Evolutionary conservation across 2,329 filamentous ascomycete genomes (phyloP).

Genomic region (Cadophora malorum): DNA sequence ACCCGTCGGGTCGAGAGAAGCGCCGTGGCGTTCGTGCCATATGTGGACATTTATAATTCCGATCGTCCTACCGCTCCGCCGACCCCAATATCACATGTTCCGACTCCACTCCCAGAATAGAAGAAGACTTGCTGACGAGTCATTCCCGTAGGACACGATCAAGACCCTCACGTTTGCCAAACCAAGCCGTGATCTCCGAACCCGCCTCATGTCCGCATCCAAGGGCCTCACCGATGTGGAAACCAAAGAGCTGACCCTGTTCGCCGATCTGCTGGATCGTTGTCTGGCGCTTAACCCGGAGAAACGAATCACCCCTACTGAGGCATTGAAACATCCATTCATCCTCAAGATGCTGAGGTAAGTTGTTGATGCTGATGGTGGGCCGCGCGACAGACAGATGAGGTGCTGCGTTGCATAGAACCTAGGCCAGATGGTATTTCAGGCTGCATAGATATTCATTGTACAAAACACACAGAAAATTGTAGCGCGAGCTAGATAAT

Average conservation of each 20-base stretch:
- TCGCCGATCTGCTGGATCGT: constrained; percentile 86
- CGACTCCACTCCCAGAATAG: constrained; percentile 21
- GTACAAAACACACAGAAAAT: background rate
- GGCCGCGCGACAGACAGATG: background rate
- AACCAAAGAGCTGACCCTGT: constrained; percentile 78
- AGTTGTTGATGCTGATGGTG: constrained; percentile 15
- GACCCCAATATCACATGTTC: constrained; percentile 25
- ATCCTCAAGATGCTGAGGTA: constrained; percentile 53
- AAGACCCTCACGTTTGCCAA: constrained; percentile 74
- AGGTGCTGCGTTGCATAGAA: constrained; percentile 2
- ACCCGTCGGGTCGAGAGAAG: constrained; percentile 32
- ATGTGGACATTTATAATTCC: constrained; percentile 24
- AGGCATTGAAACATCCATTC: constrained; percentile 90
- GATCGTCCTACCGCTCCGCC: background rate
- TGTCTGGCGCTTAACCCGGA: constrained; percentile 91
- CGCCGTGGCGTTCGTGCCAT: constrained; percentile 50
- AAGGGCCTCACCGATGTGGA: constrained; percentile 77
- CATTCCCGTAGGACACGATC: constrained; percentile 62
- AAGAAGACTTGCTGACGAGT: constrained; percentile 26
- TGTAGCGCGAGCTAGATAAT: constrained; percentile 2
- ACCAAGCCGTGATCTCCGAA: constrained; percentile 81
- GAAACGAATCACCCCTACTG: constrained; percentile 84
- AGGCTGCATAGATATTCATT: background rate
- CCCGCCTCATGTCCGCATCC: constrained; percentile 76
- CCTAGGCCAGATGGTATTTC: background rate